Evolutionary conservation across 140 eudicot genomes (phyloP).

Genomic region (Oenanthe javanica): DNA sequence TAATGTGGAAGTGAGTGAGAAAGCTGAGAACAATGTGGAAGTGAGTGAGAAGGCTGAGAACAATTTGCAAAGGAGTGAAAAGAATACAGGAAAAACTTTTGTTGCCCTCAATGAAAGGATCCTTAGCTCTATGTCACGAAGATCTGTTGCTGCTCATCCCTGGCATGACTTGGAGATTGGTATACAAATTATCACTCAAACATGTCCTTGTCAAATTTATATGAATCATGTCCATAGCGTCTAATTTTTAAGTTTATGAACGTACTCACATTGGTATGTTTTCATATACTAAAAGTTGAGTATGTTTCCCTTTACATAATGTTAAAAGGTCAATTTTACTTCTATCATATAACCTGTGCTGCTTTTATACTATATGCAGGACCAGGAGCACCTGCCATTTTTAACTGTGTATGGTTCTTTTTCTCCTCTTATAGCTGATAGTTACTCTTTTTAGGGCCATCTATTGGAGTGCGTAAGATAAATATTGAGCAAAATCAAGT

Average conservation of each 20-base stretch:
- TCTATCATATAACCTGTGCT: not conserved
- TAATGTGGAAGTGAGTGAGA: slow-evolving; percentile 20
- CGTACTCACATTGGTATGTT: not conserved
- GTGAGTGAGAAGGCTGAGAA: slow-evolving; percentile 9
- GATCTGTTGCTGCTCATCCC: slow-evolving; percentile 98
- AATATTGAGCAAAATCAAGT: not conserved
- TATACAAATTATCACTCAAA: slow-evolving; percentile 8
- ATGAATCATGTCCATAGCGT: not conserved
- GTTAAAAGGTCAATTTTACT: not conserved
- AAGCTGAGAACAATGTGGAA: not conserved
- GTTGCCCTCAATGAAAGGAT: slow-evolving; percentile 83
- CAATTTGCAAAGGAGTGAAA: slow-evolving; percentile 18
- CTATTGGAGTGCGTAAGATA: not conserved
- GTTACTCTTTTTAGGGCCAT: not conserved
- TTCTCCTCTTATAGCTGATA: not conserved
- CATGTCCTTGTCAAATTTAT: slow-evolving; percentile 1
- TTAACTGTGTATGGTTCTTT: slow-evolving; percentile 67
- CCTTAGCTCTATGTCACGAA: slow-evolving; percentile 76
- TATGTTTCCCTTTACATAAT: not conserved
- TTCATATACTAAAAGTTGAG: not conserved
- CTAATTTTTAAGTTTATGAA: not conserved
- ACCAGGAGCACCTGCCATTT: slow-evolving; percentile 88
- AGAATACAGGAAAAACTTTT: slow-evolving; percentile 27
- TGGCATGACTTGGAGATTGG: slow-evolving; percentile 98
- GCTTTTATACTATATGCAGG: slow-evolving; percentile 46